Percentiles rank a stretch among this genome's conserved stretches.
Evolutionary conservation across 2,329 filamentous ascomycete species (phyloP).

Genomic region (Fusarium tuaranense): DNA sequence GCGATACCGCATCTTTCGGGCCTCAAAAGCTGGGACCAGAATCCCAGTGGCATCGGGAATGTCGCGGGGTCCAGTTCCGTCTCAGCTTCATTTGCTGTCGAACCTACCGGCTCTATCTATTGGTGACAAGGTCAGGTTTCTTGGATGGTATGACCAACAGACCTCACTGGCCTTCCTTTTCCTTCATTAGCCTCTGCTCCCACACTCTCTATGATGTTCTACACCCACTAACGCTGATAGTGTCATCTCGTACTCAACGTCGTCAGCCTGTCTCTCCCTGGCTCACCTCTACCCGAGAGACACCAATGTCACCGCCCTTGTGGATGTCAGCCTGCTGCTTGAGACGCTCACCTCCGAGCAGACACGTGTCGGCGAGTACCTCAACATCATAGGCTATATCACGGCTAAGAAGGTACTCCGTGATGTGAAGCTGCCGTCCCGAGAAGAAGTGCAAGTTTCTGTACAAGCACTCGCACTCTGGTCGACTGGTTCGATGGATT

Average conservation of each 20-base stretch:
- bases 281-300: constrained; percentile 72
- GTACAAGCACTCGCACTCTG: constrained; percentile 85
- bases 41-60: constrained; percentile 47
- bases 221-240: constrained; percentile 51
- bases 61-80: constrained; percentile 72
- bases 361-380: constrained; percentile 81
- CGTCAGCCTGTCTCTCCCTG: constrained; percentile 72
- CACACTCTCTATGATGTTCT: constrained; percentile 35
- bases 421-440: constrained; percentile 14
- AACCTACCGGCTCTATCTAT: constrained; percentile 63
- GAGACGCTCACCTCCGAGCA: constrained; percentile 72
- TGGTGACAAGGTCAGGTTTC: constrained; percentile 87
- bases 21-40: constrained; percentile 18
- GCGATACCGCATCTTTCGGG: constrained; percentile 34
- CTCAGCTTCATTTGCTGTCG: constrained; percentile 73
- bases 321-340: constrained; percentile 80
- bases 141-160: constrained; percentile 80
- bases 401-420: constrained; percentile 45
- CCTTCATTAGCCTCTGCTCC: constrained; percentile 8
- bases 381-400: constrained; percentile 90
- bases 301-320: constrained; percentile 63
- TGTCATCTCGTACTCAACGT: constrained; percentile 63
- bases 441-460: constrained; percentile 46
- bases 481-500: constrained; percentile 77
- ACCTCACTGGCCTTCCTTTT: background rate